phyloP scores from a whole-genome alignment of 441 rosid genomes.

The Pelargonium cotyledonis region DNA sequence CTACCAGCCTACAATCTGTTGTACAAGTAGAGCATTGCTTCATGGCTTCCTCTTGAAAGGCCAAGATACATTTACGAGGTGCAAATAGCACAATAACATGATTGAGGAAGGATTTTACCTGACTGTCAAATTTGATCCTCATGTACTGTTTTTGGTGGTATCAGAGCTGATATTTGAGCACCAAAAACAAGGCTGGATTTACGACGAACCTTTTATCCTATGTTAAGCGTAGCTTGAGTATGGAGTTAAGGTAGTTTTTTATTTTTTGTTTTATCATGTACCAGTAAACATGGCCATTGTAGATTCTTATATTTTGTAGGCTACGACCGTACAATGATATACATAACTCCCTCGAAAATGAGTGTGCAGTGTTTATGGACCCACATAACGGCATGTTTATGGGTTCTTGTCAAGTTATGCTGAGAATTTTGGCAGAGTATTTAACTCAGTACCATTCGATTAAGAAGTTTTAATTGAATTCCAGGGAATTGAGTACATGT shows the following conservation, averaged over 20 bases:
- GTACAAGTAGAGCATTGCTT: conserved; percentile 35
- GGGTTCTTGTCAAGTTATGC: too few species aligned
- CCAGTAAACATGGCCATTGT: neutral
- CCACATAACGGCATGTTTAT: too few species aligned
- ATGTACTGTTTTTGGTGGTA: too few species aligned
- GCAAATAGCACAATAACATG: neutral
- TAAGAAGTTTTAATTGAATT: too few species aligned
- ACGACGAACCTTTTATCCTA: neutral
- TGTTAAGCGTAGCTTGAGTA: neutral
- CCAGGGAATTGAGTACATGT: too few species aligned
- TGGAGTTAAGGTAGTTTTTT: neutral
- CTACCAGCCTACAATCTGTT: conserved; percentile 79
- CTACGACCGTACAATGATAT: neutral
- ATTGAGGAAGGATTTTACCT: neutral
- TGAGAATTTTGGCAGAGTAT: too few species aligned
- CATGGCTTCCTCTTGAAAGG: neutral
- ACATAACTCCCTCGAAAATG: too few species aligned
- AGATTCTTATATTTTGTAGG: neutral
- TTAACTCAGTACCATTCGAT: too few species aligned
- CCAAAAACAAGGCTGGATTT: neutral
- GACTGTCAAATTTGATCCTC: neutral
- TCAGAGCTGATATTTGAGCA: neutral
- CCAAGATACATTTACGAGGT: neutral
- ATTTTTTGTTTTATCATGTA: neutral
- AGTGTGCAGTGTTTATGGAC: too few species aligned